phyloP scores from a whole-genome alignment of 805 yeast genomes.

The Yamadazyma laniorum region DNA sequence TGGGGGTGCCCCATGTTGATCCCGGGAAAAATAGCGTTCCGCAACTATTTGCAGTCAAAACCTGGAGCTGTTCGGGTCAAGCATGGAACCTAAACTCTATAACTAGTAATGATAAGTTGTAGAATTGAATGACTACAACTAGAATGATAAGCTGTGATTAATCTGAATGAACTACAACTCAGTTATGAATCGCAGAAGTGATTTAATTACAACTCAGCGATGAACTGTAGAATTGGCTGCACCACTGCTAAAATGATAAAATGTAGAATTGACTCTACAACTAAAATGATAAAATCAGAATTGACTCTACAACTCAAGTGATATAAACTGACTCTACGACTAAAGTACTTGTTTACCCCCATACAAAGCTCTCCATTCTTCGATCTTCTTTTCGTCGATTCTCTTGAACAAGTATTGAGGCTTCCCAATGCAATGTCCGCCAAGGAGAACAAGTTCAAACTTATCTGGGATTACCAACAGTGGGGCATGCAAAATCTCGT shows the following conservation, averaged over 20 bases:
- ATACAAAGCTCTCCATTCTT: slow-evolving; percentile 79
- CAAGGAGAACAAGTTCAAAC: slow-evolving; percentile 64
- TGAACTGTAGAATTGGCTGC: too few species aligned
- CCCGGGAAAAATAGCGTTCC: slow-evolving; percentile 4
- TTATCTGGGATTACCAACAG: slow-evolving; percentile 71
- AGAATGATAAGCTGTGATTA: too few species aligned
- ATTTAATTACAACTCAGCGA: too few species aligned
- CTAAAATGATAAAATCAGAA: too few species aligned
- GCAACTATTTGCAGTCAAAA: slow-evolving; percentile 2
- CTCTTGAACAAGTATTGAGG: slow-evolving; percentile 90
- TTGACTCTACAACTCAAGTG: too few species aligned
- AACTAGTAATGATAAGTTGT: slow-evolving; percentile 1
- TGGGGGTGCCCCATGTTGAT: neutral
- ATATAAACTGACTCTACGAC: too few species aligned
- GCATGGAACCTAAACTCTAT: neutral
- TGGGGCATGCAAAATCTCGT: slow-evolving; percentile 81
- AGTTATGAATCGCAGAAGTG: too few species aligned
- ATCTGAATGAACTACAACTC: too few species aligned
- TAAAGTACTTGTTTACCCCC: slow-evolving; percentile 75
- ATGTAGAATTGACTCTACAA: too few species aligned
- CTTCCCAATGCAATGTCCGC: slow-evolving; percentile 85
- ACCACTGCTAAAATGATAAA: too few species aligned
- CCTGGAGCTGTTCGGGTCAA: slow-evolving; percentile 1
- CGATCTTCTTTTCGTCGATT: slow-evolving; percentile 86
- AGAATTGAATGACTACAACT: too few species aligned